Conservation (phyloP, 352 stramenopile genomes). For the Phytopythium litorale region DNA sequence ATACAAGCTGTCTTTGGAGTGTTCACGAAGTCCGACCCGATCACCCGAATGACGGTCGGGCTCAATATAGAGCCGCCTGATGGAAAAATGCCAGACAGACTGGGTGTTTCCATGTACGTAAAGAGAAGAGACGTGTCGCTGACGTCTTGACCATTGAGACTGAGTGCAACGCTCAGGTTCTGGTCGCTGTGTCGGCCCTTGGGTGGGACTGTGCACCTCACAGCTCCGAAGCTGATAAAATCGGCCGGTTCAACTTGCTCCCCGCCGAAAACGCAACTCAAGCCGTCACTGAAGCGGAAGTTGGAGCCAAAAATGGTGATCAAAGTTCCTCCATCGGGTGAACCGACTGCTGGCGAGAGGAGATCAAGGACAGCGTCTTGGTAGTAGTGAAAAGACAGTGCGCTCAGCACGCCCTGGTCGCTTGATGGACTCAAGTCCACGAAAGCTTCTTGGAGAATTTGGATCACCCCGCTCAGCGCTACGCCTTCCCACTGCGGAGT, state of each 20-base stretch:
- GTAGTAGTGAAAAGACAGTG: constrained; percentile 31
- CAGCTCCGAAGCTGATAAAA: constrained; percentile 25
- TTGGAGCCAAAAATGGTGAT: constrained; percentile 25
- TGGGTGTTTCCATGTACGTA: constrained; percentile 26
- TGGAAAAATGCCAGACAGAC: constrained; percentile 24
- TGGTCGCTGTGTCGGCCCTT: constrained; percentile 7
- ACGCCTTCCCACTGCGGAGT: constrained; percentile 15
- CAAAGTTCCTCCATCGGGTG: constrained; percentile 20
- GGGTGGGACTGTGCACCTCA: constrained; percentile 23
- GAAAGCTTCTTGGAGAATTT: constrained; percentile 13
- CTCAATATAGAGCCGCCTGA: constrained; percentile 17
- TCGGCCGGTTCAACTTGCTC: constrained; percentile 14
- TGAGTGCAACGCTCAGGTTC: constrained; percentile 21
- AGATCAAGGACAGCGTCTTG: constrained; percentile 17
- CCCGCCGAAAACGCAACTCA: constrained; percentile 33
- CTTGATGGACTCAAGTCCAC: neutral
- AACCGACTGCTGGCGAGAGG: constrained; percentile 19
- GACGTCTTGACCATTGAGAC: constrained; percentile 31
- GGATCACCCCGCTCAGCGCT: constrained; percentile 16
- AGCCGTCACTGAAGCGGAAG: constrained; percentile 24
- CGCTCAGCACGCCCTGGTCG: neutral
- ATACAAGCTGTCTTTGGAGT: constrained; percentile 21
- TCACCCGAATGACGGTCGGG: constrained; percentile 24
- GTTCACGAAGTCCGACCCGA: constrained; percentile 24
- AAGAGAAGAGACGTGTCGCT: constrained; percentile 19